Evolutionary conservation across 75 land plant genomes (phyloP), one percentile per base, ranked within the genome.

Genomic region (Sequoiadendron giganteum): DNA sequence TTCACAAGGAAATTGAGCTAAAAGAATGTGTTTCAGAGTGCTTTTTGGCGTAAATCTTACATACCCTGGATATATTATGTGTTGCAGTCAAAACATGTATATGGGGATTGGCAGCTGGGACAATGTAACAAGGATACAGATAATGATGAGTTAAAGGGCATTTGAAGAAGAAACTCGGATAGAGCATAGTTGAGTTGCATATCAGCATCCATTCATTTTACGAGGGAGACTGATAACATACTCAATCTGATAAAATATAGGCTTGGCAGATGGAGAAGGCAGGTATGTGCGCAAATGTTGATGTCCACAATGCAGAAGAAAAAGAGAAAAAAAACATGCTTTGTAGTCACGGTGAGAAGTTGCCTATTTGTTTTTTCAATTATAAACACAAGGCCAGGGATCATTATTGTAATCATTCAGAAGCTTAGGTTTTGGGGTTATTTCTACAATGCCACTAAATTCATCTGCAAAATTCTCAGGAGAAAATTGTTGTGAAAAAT

Each of bases 401-500:
- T 54, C 21, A 32, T 77, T 83, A 73, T 88, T 68, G 42, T 32
- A 45, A 39, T 89, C 19, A 40, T n/a, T 56, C 88, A 89, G 84
- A 87, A 89, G 72, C 90, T 89, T 34, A 81, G 75, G 47, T 76
- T 89, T 13, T 87, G 90, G 45, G 28, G 36, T 30, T 85, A 89
- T 45, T 89, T 85, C 52, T 90, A 81, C 28, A 72, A 65, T 55
- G 84, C 90, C 21, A 36, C 68, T 75, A 89, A 89, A 65, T 88
- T 88, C 54, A 88, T 87, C 40, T 79, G 52, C 42, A 78, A 83
- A 38, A 32, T 56, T 83, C 54, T 43, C n/a, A 83, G 78, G 77
- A 89, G 89, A n/a, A 36, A 78, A 45, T 88, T 61, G 25, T 83
- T 38, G 88, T 73, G 78, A 87, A 86, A 81, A 88, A 87, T 90